Percentiles rank a stretch among this genome's conserved stretches.
Evolutionary conservation across 345 rosid genomes (phyloP).

Genomic region (Syzygium oleosum): DNA sequence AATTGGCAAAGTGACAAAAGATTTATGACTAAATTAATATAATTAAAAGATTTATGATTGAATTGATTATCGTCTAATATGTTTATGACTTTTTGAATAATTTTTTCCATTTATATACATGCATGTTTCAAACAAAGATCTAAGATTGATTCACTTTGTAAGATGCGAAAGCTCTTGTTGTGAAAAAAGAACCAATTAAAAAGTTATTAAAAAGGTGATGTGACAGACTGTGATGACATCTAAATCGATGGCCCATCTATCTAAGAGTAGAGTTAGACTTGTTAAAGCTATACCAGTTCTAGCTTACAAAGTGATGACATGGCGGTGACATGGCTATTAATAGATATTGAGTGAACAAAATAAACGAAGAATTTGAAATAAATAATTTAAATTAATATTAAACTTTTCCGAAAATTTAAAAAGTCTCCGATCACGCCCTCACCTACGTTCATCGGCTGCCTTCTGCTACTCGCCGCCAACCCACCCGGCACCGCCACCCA

Average conservation of each 20-base stretch:
- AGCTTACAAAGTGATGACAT: neutral
- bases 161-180: neutral
- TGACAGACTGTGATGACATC: neutral
- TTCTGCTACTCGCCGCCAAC: fast-evolving
- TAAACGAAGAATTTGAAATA: neutral
- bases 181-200: neutral
- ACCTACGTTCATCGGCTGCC: fast-evolving
- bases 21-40: no score
- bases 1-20: no score
- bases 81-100: neutral
- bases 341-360: neutral
- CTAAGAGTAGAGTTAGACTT: neutral
- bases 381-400: no score
- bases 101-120: no score
- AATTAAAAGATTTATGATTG: no score
- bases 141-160: neutral
- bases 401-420: no score
- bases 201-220: neutral
- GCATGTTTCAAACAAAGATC: neutral
- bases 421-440: no score
- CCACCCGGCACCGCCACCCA: neutral
- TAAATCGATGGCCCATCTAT: neutral
- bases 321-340: neutral
- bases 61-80: fast-evolving
- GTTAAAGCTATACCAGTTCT: neutral